Evolutionary conservation across 768 basidiomycete species (phyloP), one percentile per base, ranked within the genome.

Genomic region (Pulveroboletus ravenelii): DNA sequence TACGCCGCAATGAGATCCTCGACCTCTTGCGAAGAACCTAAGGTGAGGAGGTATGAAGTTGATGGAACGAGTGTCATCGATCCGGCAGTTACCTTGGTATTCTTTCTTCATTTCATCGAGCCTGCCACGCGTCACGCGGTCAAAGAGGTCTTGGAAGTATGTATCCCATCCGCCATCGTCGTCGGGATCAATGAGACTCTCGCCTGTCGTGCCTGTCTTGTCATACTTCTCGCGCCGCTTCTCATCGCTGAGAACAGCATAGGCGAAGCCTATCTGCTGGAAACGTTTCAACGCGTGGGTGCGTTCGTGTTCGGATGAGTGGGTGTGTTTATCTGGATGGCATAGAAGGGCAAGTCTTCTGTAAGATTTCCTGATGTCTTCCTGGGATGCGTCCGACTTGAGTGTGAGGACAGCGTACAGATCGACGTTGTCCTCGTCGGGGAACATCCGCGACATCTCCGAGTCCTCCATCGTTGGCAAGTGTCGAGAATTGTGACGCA

Each of bases 231-330:
- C 74, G 63, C 85, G 79, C 56, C 85, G 70, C 62, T 80, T 83
- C 51, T 82, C 82, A 58, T 98, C 93, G 47, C 84, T 78, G 27
- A 98, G 74, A 0, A 98, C 84, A 1, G 90, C 77, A 68, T 96
- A 99, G 10, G 95, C 91, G 62, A 94, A 97, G 0, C 95, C 92
- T 57, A 98, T 79, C 62, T 93, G 91, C 59, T 93, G 91, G 64
- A 97, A 95, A 67, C 86, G 86, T 55, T 69, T 74, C n/a, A 80
- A 82, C 60, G 87, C 84, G 55, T 80, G 77, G 31, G 80, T 77
- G 65, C 82, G 85, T 23, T 80, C 79, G 29, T 72, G 73, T 18
- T 84, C 83, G 42, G 69, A 72, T 25, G 83, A 74, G 7, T 74
- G 69, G 38, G 81, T 71, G 59, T 93, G 88, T 63, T 96, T 97